A percentile compares a stretch with the other conserved stretches of the same genome.
Conservation (phyloP, 116 monocot genomes). For the Thalassia testudinum region DNA sequence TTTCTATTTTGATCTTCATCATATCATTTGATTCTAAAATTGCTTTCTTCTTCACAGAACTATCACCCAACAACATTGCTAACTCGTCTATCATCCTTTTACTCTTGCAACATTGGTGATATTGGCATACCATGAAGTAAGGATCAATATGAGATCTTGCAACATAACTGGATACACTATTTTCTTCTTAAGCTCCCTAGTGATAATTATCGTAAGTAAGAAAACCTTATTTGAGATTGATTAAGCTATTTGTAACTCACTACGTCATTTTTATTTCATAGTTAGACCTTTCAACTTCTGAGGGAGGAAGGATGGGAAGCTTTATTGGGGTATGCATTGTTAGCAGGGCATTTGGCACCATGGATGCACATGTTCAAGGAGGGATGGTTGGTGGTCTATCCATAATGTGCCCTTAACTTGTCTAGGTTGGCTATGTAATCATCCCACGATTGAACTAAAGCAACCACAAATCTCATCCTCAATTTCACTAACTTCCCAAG, state of each 20-base stretch:
- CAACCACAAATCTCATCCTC: no score
- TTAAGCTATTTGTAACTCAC: no score
- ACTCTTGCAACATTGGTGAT: constrained; percentile 31
- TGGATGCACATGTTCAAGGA: constrained; percentile 60
- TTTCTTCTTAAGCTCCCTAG: constrained; percentile 37
- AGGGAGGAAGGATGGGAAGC: constrained; percentile 37
- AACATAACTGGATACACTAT: constrained; percentile 44
- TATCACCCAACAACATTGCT: constrained; percentile 68
- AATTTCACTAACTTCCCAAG: no score
- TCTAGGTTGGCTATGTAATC: no score
- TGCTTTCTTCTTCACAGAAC: constrained; percentile 16
- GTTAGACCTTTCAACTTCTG: constrained; percentile 59
- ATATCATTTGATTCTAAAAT: no score
- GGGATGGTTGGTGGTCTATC: constrained; percentile 70
- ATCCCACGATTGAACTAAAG: no score
- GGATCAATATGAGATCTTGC: neutral
- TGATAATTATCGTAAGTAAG: constrained; percentile 30
- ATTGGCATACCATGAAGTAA: constrained; percentile 22
- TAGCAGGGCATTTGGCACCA: constrained; percentile 46
- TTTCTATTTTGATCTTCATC: no score
- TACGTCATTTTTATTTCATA: neutral
- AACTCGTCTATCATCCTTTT: constrained; percentile 62
- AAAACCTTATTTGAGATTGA: no score
- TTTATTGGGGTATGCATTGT: constrained; percentile 50
- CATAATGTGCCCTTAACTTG: constrained; percentile 34